Evolutionary conservation across 2,329 filamentous ascomycete species (phyloP).

Genomic region (Parastagonospora nodorum): DNA sequence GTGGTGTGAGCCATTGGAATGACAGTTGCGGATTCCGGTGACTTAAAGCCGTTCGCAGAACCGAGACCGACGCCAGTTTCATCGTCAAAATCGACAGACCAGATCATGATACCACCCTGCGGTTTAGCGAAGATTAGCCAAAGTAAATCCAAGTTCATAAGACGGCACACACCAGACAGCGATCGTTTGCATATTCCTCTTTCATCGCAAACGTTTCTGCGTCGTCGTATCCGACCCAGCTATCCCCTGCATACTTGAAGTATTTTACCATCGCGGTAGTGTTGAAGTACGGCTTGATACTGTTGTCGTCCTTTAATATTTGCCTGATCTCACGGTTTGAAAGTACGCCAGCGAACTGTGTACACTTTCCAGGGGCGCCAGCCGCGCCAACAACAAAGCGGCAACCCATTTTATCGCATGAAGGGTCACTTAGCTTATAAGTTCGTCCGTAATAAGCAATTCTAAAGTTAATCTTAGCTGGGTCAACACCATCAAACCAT

Average conservation of each 20-base stretch:
- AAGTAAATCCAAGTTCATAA: background rate
- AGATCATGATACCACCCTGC: slow-evolving; percentile 29
- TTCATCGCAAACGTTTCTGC: slow-evolving; percentile 48
- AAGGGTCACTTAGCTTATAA: slow-evolving; percentile 29
- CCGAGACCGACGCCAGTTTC: slow-evolving; percentile 11
- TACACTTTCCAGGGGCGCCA: slow-evolving; percentile 24
- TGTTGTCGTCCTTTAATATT: slow-evolving; percentile 23
- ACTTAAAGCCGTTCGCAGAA: slow-evolving; percentile 7
- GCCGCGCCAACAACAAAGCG: slow-evolving; percentile 21
- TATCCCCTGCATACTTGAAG: slow-evolving; percentile 31
- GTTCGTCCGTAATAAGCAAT: slow-evolving; percentile 52
- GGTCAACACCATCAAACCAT: slow-evolving; percentile 52
- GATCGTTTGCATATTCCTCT: slow-evolving; percentile 50
- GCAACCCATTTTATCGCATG: slow-evolving; percentile 42
- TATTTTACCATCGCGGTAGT: slow-evolving; percentile 39
- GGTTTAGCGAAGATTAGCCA: background rate
- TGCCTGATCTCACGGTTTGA: slow-evolving; percentile 42
- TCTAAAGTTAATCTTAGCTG: slow-evolving; percentile 51
- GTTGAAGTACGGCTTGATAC: slow-evolving; percentile 23
- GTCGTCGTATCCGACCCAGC: slow-evolving; percentile 51
- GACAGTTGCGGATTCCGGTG: slow-evolving; percentile 11
- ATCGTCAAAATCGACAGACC: slow-evolving; percentile 21
- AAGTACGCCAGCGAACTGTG: slow-evolving; percentile 36
- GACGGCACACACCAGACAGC: slow-evolving; percentile 12
- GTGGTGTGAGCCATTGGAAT: slow-evolving; percentile 8